Conservation (phyloP, 2,329 filamentous ascomycete species). For the Phialophora chinensis region DNA sequence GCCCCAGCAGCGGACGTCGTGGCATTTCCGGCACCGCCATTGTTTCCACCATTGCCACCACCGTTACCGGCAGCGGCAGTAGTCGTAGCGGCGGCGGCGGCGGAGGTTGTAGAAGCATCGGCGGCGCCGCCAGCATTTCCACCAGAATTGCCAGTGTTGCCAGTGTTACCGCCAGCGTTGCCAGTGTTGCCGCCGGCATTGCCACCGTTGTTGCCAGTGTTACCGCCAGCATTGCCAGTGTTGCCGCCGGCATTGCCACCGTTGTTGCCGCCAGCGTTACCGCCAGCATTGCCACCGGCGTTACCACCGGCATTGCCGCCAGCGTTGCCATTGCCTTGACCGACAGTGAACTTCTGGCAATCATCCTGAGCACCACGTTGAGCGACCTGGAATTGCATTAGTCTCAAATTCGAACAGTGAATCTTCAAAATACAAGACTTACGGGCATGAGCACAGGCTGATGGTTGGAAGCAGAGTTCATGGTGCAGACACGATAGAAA, state of each 20-base stretch:
- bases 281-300: slow-evolving; percentile 56
- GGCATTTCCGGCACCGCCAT: slow-evolving; percentile 7
- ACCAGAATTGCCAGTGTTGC: neutral
- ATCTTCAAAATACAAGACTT: slow-evolving; percentile 19
- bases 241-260: slow-evolving; percentile 46
- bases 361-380: slow-evolving; percentile 72
- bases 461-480: slow-evolving; percentile 68
- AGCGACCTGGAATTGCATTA: slow-evolving; percentile 52
- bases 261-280: slow-evolving; percentile 48
- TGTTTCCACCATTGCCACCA: neutral
- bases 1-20: neutral
- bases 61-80: neutral
- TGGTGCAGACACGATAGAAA: slow-evolving; percentile 70
- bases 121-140: slow-evolving; percentile 19
- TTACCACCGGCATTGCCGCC: slow-evolving; percentile 51
- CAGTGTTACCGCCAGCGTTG: slow-evolving; percentile 13
- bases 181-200: slow-evolving; percentile 50
- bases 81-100: neutral
- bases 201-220: slow-evolving; percentile 44
- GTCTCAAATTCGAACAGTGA: neutral
- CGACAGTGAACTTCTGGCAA: slow-evolving; percentile 66
- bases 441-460: slow-evolving; percentile 64
- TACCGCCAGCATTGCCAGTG: slow-evolving; percentile 53
- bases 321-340: slow-evolving; percentile 56
- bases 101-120: neutral